Evolutionary conservation across 352 stramenopile species (phyloP).

Genomic region (Globisporangium barbulae): DNA sequence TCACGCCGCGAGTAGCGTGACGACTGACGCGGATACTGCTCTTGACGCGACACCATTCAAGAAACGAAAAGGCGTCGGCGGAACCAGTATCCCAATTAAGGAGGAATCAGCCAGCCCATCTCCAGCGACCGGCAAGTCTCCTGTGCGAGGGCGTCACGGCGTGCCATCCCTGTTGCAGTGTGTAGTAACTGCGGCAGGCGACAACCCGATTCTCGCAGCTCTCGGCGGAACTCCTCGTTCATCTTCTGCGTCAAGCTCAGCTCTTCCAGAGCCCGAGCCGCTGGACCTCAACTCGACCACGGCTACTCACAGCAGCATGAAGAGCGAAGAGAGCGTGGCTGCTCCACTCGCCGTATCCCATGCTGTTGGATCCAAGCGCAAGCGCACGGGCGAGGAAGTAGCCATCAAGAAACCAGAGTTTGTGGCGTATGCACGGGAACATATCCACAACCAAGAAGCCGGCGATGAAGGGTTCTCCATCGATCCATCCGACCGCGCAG

Average conservation of each 20-base stretch:
- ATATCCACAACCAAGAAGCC: constrained; percentile 75
- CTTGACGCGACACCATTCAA: constrained; percentile 46
- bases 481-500: constrained; percentile 75
- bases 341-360: background rate
- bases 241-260: constrained; percentile 17
- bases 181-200: constrained; percentile 21
- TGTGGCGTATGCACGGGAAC: constrained; percentile 71
- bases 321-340: constrained; percentile 12
- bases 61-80: constrained; percentile 32
- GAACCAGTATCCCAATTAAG: constrained; percentile 12
- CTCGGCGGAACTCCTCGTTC: constrained; percentile 55
- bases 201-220: constrained; percentile 65
- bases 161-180: constrained; percentile 24
- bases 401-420: constrained; percentile 28
- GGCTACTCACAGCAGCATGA: background rate
- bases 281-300: constrained; percentile 34
- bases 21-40: constrained; percentile 5
- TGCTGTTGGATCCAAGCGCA: constrained; percentile 17
- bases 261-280: constrained; percentile 38
- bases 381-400: constrained; percentile 11
- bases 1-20: background rate
- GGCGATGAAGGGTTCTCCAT: constrained; percentile 85
- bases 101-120: constrained; percentile 8
- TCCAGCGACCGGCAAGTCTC: constrained; percentile 11
- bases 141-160: constrained; percentile 12